Percentiles rank a stretch among this genome's conserved stretches.
Conservation (phyloP, 192 early-diverging fungal species). For the Entomortierella chlamydospora region DNA sequence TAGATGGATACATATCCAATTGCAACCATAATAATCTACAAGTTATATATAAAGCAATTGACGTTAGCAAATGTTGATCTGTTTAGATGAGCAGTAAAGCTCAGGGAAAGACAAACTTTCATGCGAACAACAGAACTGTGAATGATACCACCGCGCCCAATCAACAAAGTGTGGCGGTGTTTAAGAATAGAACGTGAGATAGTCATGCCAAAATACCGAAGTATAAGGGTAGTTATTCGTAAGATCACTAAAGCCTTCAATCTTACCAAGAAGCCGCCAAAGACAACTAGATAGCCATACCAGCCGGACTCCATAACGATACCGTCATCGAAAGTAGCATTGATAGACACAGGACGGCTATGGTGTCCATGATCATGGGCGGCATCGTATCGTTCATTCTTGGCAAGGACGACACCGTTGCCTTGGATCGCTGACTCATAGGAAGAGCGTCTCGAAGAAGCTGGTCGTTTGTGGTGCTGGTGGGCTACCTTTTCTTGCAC, state of each 20-base stretch:
- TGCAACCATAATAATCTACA: constrained; percentile 24
- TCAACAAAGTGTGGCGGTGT: no score
- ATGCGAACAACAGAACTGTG: no score
- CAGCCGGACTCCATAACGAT: constrained; percentile 51
- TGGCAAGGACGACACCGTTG: constrained; percentile 48
- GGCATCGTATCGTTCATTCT: constrained; percentile 41
- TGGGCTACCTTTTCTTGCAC: constrained; percentile 23
- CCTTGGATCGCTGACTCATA: constrained; percentile 48
- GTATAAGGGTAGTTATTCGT: not conserved
- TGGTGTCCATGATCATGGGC: constrained; percentile 25
- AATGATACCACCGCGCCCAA: no score
- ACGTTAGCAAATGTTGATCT: no score
- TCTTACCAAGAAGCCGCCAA: constrained; percentile 53
- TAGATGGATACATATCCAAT: constrained; percentile 51
- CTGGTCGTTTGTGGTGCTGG: constrained; percentile 28
- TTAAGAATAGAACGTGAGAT: not conserved
- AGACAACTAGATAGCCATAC: constrained; percentile 48
- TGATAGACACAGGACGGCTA: constrained; percentile 42
- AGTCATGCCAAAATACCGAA: not conserved
- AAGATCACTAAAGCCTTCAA: no score
- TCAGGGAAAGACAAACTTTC: no score
- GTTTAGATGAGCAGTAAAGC: no score
- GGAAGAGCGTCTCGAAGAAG: constrained; percentile 37
- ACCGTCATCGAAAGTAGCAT: constrained; percentile 45
- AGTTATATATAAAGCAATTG: constrained; percentile 56